These are phyloP conservation scores for Xylaria sp. DNA, from an alignment of 2,329 filamentous ascomycete genomes.

Conservation along the genomic window DNA sequence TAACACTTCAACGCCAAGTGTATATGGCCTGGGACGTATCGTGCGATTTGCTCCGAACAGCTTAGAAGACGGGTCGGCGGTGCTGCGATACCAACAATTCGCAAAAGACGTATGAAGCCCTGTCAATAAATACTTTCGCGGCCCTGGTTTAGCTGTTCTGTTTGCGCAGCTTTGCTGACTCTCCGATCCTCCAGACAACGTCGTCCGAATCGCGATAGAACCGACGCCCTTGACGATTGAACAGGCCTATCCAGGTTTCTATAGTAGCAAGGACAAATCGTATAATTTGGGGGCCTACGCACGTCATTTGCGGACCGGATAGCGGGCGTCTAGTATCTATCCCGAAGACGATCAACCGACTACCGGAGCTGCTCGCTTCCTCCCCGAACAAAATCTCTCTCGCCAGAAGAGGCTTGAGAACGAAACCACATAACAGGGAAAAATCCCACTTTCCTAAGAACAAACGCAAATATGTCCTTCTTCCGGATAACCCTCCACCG, in stretches of 20 bases:
- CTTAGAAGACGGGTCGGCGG: constrained; percentile 7
- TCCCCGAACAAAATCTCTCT: neutral
- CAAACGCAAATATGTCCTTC: constrained; percentile 68
- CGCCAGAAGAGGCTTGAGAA: neutral
- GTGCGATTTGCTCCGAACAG: neutral
- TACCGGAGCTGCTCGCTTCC: neutral
- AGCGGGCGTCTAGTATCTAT: neutral
- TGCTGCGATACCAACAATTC: neutral
- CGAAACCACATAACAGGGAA: no score
- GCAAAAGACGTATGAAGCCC: neutral
- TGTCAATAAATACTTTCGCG: neutral
- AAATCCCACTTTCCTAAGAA: neutral
- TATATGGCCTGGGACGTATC: neutral
- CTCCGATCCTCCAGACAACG: neutral
- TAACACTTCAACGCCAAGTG: constrained; percentile 5
- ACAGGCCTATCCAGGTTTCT: neutral
- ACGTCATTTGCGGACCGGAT: neutral
- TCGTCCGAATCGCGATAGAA: neutral
- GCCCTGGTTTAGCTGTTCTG: neutral
- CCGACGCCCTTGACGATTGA: neutral
- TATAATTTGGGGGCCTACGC: no score
- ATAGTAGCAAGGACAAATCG: no score
- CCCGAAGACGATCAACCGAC: neutral
- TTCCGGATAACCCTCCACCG: constrained; percentile 93
- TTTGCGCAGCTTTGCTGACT: constrained; percentile 6